Evolutionary conservation across 2,329 filamentous ascomycete genomes (phyloP).

Genomic region (Thelonectria discophora): DNA sequence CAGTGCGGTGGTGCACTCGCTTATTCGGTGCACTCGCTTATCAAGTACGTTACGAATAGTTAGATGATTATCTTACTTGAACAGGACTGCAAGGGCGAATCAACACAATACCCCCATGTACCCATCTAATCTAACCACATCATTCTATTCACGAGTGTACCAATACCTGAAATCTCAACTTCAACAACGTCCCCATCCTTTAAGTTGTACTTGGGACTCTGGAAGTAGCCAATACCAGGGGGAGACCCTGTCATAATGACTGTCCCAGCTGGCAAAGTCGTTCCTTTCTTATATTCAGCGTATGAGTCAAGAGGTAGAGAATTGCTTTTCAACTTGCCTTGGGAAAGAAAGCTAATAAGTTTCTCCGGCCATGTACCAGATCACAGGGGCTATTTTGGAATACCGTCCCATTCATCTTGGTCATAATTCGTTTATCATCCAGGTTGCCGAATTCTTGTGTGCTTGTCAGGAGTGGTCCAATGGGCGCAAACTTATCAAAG

Average conservation of each 20-base stretch:
- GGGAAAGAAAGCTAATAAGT: neutral
- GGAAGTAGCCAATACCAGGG: neutral
- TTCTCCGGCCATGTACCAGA: neutral
- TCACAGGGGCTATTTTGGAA: neutral
- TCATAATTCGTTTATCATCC: neutral
- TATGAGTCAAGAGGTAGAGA: neutral
- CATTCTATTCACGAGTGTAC: neutral
- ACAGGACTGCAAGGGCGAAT: too few species aligned
- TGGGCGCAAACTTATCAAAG: conserved; percentile 10
- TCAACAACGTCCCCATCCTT: conserved; percentile 9
- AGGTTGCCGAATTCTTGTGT: neutral
- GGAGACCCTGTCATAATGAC: conserved; percentile 2
- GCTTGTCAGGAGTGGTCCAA: conserved; percentile 3
- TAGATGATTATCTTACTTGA: too few species aligned
- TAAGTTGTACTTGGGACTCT: neutral
- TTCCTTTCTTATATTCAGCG: neutral
- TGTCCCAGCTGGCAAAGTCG: neutral
- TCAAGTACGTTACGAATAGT: too few species aligned
- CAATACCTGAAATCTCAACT: conserved; percentile 2
- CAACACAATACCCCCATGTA: too few species aligned
- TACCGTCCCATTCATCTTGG: neutral
- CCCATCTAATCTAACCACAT: too few species aligned
- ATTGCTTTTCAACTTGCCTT: neutral
- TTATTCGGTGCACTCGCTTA: too few species aligned
- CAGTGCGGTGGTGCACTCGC: too few species aligned